Evolutionary conservation across 805 yeast genomes (phyloP).

Genomic region (Starmera quercuum): DNA sequence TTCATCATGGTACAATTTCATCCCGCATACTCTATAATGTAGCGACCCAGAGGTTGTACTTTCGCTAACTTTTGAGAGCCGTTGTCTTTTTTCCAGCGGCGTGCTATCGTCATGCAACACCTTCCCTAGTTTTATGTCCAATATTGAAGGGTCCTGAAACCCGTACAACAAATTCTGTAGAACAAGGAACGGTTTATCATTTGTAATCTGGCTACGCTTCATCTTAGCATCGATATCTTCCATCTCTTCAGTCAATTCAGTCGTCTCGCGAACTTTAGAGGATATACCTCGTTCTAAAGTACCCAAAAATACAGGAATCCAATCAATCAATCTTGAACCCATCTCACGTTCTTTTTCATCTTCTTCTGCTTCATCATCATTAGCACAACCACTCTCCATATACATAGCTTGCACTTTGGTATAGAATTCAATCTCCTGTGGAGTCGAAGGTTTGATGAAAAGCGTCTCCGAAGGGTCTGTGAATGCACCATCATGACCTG

Average conservation of each 20-base stretch:
- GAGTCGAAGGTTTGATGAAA: constrained; percentile 61
- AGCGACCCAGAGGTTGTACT: constrained; percentile 77
- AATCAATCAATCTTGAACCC: constrained; percentile 34
- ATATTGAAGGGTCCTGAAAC: constrained; percentile 55
- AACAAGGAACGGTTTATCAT: constrained; percentile 42
- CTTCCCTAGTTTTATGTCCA: constrained; percentile 82
- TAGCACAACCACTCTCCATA: constrained; percentile 16
- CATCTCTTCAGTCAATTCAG: constrained; percentile 16
- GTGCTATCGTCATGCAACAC: constrained; percentile 59
- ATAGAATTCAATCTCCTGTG: constrained; percentile 75
- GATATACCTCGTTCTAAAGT: constrained; percentile 40
- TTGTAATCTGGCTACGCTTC: constrained; percentile 1
- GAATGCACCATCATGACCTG: constrained; percentile 84
- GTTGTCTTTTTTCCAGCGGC: constrained; percentile 45
- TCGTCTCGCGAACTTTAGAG: constrained; percentile 16
- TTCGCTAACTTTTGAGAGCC: constrained; percentile 58
- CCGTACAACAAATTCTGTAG: constrained; percentile 64
- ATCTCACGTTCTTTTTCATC: constrained; percentile 17
- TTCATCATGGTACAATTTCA: constrained; percentile 42
- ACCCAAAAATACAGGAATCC: constrained; percentile 65
- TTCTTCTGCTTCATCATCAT: constrained; percentile 15
- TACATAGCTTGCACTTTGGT: constrained; percentile 20
- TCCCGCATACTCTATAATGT: constrained; percentile 80
- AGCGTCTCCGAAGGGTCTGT: constrained; percentile 56
- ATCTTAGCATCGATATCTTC: constrained; percentile 3